These are phyloP conservation scores for Aspergillus luchuensis DNA, from an alignment of 2,329 filamentous ascomycete species.

Conservation along the genomic window DNA sequence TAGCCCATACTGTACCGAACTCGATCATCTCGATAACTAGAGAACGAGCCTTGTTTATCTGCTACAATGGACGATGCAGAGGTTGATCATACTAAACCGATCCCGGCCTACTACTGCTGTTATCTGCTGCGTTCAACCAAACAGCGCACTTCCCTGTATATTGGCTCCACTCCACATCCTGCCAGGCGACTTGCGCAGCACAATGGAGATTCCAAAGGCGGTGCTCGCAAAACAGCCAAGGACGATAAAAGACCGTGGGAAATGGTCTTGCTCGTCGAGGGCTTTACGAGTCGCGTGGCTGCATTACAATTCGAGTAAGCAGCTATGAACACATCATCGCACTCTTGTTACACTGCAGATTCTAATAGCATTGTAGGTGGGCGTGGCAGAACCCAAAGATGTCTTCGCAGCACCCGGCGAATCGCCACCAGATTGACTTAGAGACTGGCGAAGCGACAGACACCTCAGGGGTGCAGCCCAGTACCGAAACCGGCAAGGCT, in stretches of 20 bases:
- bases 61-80: conserved; percentile 23
- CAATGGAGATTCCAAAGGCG: conserved; percentile 81
- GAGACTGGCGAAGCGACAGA: conserved; percentile 49
- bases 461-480: conserved; percentile 28
- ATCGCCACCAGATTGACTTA: conserved; percentile 60
- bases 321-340: background rate
- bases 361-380: conserved; percentile 62
- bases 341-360: background rate
- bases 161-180: conserved; percentile 90
- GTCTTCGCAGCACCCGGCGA: conserved; percentile 56
- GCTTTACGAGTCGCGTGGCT: conserved; percentile 82
- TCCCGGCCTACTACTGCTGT: conserved; percentile 89
- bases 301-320: conserved; percentile 91
- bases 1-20: background rate
- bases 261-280: conserved; percentile 82
- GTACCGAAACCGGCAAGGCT: conserved; percentile 43
- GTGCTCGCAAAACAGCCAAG: conserved; percentile 74
- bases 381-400: conserved; percentile 84
- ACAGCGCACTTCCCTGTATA: conserved; percentile 70
- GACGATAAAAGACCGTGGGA: conserved; percentile 80
- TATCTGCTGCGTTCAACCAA: conserved; percentile 87
- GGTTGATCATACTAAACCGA: conserved; percentile 54
- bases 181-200: conserved; percentile 83
- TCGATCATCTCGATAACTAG: background rate
- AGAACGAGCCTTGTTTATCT: background rate